These are phyloP conservation scores for Pleurotus tuber-regium DNA, from an alignment of 768 basidiomycete genomes.

Conservation along the genomic window DNA sequence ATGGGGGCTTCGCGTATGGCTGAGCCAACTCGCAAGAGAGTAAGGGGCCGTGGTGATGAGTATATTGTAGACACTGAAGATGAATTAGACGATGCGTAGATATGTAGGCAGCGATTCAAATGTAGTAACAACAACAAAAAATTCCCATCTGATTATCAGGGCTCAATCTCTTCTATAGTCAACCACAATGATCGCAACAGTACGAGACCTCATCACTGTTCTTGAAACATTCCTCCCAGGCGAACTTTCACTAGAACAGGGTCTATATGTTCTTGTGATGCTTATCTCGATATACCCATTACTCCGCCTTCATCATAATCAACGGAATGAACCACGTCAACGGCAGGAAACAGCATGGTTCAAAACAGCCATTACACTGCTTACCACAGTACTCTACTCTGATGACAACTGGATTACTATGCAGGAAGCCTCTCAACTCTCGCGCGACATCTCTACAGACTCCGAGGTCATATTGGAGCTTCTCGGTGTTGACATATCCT, in stretches of 20 bases:
- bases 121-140: background rate
- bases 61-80: no score
- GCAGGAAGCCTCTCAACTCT: background rate
- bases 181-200: constrained; percentile 7
- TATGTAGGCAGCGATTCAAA: no score
- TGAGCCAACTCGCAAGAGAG: no score
- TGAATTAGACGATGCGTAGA: no score
- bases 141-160: background rate
- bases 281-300: constrained; percentile 13
- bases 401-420: constrained; percentile 9
- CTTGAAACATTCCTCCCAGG: constrained; percentile 9
- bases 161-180: background rate
- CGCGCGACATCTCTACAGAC: background rate
- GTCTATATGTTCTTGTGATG: constrained; percentile 11
- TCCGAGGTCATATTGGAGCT: background rate
- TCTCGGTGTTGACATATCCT: background rate
- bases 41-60: no score
- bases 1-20: no score
- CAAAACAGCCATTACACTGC: background rate
- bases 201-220: constrained; percentile 10
- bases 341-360: constrained; percentile 15
- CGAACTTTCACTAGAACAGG: constrained; percentile 10
- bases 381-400: background rate
- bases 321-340: constrained; percentile 8
- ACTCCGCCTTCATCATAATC: constrained; percentile 11